phyloP scores from a whole-genome alignment of 441 rosid genomes.

The Pelargonium myrrhifolium region DNA sequence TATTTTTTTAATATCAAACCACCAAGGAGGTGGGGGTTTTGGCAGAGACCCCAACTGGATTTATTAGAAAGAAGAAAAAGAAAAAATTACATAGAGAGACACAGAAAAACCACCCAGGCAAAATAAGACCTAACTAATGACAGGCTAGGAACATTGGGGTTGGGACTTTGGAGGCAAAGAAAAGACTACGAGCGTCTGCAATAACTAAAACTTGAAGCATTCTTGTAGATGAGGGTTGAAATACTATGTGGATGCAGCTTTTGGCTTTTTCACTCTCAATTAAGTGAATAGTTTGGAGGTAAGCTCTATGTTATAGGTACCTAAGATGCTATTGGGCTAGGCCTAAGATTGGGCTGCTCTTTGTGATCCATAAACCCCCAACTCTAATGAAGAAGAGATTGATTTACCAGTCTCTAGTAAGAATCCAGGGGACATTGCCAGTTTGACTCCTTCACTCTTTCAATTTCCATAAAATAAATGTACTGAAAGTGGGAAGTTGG shows the following conservation, averaged over 20 bases:
- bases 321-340: background rate
- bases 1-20: no score
- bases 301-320: background rate
- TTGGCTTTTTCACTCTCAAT: background rate
- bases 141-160: no score
- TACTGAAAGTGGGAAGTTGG: background rate
- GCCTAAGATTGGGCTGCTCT: constrained; percentile 2
- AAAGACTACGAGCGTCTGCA: no score
- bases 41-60: no score
- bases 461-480: background rate
- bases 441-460: background rate
- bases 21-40: no score
- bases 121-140: no score
- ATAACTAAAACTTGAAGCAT: no score
- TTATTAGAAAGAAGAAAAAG: no score
- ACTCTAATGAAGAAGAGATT: background rate
- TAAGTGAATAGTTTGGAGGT: constrained; percentile 1
- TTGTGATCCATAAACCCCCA: constrained; percentile 6
- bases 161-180: no score
- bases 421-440: background rate
- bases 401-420: background rate
- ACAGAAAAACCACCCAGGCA: no score
- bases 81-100: no score
- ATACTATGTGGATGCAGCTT: background rate
- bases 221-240: no score